These are phyloP conservation scores for Calocybe cyanea DNA, from an alignment of 768 basidiomycete genomes.

Conservation along the genomic window DNA sequence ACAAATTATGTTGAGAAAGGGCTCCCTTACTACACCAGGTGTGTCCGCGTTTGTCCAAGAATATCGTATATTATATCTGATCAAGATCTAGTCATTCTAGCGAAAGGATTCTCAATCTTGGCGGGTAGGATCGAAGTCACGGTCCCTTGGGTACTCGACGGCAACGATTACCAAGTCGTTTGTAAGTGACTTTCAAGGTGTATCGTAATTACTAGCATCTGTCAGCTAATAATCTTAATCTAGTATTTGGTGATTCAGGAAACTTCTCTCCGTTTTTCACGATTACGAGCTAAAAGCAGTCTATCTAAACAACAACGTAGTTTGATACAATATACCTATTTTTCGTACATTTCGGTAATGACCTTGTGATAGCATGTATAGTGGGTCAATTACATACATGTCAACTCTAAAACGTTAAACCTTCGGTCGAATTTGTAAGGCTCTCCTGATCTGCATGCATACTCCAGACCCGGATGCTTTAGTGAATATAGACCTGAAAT, in stretches of 20 bases:
- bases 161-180: conserved; percentile 21
- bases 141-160: conserved; percentile 22
- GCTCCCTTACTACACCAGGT: conserved; percentile 21
- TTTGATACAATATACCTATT: too few species aligned
- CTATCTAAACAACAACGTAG: too few species aligned
- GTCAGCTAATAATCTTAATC: neutral
- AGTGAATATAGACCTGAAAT: too few species aligned
- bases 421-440: too few species aligned
- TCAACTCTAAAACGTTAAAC: too few species aligned
- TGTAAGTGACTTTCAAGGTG: too few species aligned
- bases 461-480: too few species aligned
- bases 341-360: too few species aligned
- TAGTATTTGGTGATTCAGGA: conserved; percentile 52
- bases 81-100: conserved; percentile 16
- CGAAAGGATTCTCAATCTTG: conserved; percentile 22
- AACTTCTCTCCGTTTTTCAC: conserved; percentile 31
- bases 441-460: too few species aligned
- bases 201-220: conserved; percentile 15
- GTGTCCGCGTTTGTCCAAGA: neutral
- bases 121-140: conserved; percentile 21
- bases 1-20: conserved; percentile 28
- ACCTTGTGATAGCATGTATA: too few species aligned
- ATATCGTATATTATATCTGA: neutral
- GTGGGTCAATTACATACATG: too few species aligned
- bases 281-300: conserved; percentile 19